Conservation (phyloP, 352 stramenopile species). For the Phytopythium cucurbitacearum region DNA sequence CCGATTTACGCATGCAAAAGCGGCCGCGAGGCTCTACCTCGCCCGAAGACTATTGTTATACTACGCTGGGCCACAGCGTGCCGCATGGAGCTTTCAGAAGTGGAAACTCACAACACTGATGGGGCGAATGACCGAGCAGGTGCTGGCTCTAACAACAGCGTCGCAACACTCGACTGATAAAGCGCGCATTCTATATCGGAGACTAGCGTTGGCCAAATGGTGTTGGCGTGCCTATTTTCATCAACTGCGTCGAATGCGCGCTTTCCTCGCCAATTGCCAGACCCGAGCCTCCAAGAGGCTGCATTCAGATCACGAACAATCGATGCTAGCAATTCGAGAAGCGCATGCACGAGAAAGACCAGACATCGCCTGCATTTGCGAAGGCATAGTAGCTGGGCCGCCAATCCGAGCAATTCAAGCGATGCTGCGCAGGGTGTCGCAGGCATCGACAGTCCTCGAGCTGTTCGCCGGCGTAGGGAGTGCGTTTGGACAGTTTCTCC, state of each 20-base stretch:
- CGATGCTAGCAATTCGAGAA: constrained; percentile 4
- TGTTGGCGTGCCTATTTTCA: constrained; percentile 47
- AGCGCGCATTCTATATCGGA: neutral
- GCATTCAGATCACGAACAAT: neutral
- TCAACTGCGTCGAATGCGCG: constrained; percentile 22
- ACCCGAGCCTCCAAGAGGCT: neutral
- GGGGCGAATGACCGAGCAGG: neutral
- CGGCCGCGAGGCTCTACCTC: neutral
- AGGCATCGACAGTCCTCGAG: constrained; percentile 26
- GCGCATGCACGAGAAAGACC: neutral
- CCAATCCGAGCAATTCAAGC: constrained; percentile 34
- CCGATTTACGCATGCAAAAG: neutral
- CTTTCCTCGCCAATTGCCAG: constrained; percentile 29
- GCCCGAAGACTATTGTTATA: neutral
- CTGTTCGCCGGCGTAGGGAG: constrained; percentile 36
- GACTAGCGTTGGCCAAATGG: constrained; percentile 29
- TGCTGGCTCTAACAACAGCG: too few relatives aligned
- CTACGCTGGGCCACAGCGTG: neutral
- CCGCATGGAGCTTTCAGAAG: neutral
- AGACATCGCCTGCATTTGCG: neutral
- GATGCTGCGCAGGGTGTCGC: constrained; percentile 41
- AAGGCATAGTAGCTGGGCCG: neutral
- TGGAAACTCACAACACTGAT: neutral
- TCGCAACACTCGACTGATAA: too few relatives aligned
- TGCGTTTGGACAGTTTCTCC: constrained; percentile 35